A percentile compares a stretch with the other conserved stretches of the same genome.
phyloP scores from a whole-genome alignment of 2,329 filamentous ascomycete genomes.

The Colletotrichum zoysiae region DNA sequence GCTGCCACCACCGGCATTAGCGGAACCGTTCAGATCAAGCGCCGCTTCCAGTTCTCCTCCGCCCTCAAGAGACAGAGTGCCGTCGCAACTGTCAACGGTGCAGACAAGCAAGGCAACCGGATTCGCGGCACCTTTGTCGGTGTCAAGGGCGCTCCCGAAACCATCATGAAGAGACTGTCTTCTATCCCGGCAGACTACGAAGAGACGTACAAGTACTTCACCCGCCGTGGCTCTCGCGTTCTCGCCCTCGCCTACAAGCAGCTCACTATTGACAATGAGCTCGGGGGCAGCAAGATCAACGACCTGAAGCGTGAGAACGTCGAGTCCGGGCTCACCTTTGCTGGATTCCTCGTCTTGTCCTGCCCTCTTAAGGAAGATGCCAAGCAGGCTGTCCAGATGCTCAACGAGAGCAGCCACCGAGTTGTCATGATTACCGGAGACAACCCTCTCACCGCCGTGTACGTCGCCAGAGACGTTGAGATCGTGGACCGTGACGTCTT shows the following conservation, averaged over 20 bases:
- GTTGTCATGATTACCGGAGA: slow-evolving; percentile 99
- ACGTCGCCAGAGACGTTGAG: slow-evolving; percentile 95
- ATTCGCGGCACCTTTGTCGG: slow-evolving; percentile 89
- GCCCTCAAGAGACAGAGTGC: slow-evolving; percentile 96
- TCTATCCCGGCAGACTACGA: slow-evolving; percentile 89
- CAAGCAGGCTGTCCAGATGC: slow-evolving; percentile 92
- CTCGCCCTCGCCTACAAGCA: slow-evolving; percentile 95
- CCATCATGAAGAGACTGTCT: slow-evolving; percentile 92
- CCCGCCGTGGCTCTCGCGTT: slow-evolving; percentile 93
- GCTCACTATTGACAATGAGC: slow-evolving; percentile 82
- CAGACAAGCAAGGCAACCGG: slow-evolving; percentile 81
- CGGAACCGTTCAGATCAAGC: slow-evolving; percentile 92
- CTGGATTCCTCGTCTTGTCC: slow-evolving; percentile 94
- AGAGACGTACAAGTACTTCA: slow-evolving; percentile 98
- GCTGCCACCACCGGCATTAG: slow-evolving; percentile 62
- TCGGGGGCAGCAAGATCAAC: slow-evolving; percentile 88
- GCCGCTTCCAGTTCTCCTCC: slow-evolving; percentile 98
- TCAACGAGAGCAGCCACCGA: slow-evolving; percentile 98
- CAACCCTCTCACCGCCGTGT: slow-evolving; percentile 95
- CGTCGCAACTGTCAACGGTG: slow-evolving; percentile 83
- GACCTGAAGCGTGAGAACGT: slow-evolving; percentile 94
- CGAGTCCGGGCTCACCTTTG: slow-evolving; percentile 86
- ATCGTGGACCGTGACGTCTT: slow-evolving; percentile 96
- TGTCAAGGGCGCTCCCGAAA: slow-evolving; percentile 98
- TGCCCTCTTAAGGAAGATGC: slow-evolving; percentile 97